Conservation (phyloP, 768 basidiomycete species). For the Xerocomellus dryophilus region DNA sequence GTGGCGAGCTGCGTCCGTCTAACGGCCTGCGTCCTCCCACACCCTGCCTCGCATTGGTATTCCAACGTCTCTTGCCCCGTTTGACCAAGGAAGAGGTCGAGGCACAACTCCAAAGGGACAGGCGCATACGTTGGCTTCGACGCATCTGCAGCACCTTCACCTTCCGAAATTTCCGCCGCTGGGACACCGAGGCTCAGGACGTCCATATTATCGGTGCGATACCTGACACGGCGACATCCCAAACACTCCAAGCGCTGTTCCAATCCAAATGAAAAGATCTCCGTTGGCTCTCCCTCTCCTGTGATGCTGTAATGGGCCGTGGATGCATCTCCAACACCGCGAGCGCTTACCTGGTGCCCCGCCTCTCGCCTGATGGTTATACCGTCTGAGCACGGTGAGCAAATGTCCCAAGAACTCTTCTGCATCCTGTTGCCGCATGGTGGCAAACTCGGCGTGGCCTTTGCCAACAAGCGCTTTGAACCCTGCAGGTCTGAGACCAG, state of each 20-base stretch:
- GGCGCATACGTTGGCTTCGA: constrained; percentile 63
- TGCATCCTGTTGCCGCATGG: constrained; percentile 96
- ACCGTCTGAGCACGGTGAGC: constrained; percentile 65
- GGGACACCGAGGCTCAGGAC: constrained; percentile 80
- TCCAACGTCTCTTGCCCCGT: constrained; percentile 66
- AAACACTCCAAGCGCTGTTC: constrained; percentile 87
- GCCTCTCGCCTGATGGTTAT: constrained; percentile 48
- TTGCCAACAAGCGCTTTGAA: constrained; percentile 91
- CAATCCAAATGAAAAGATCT: constrained; percentile 73
- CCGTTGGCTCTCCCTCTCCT: constrained; percentile 58
- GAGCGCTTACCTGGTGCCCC: constrained; percentile 33
- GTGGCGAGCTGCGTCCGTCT: constrained; percentile 78
- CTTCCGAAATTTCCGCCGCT: constrained; percentile 39
- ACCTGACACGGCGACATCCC: constrained; percentile 77
- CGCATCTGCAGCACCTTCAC: constrained; percentile 13
- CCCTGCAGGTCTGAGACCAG: constrained; percentile 73
- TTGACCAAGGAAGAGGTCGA: constrained; percentile 46
- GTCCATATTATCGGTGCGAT: constrained; percentile 74
- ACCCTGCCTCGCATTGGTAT: constrained; percentile 77
- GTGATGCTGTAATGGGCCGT: background rate
- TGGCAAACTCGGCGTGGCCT: constrained; percentile 90
- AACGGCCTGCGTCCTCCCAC: constrained; percentile 58
- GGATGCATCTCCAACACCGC: background rate
- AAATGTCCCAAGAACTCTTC: constrained; percentile 92
- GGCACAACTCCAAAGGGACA: constrained; percentile 57